phyloP scores from a whole-genome alignment of 306 rosid species.

The Quercus agrifolia region DNA sequence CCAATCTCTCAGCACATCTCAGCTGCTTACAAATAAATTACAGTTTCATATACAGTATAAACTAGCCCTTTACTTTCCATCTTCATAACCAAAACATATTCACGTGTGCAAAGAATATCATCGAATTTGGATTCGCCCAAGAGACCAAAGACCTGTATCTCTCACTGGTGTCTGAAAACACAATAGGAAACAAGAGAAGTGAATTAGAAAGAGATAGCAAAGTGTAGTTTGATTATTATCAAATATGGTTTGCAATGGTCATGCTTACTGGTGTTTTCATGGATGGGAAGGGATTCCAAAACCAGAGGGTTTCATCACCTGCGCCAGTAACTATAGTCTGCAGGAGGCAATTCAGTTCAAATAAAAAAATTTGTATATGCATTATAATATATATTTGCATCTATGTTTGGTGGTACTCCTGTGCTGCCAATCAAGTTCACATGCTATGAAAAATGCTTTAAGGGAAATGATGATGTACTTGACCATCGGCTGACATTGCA shows the following conservation, averaged over 20 bases:
- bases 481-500: conserved; percentile 97
- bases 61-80: not conserved
- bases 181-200: not conserved
- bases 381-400: not conserved
- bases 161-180: conserved; percentile 67
- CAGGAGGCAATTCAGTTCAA: conserved; percentile 4
- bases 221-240: not conserved
- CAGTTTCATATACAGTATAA: conserved; percentile 16
- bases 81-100: not conserved
- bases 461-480: conserved; percentile 41
- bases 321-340: conserved; percentile 97
- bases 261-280: conserved; percentile 74
- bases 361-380: not conserved
- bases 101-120: not conserved
- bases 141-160: conserved; percentile 88
- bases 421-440: not conserved
- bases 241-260: conserved; percentile 3
- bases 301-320: conserved; percentile 90
- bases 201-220: not conserved
- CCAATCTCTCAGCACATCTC: not conserved
- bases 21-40: not conserved
- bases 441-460: not conserved
- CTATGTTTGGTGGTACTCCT: not conserved
- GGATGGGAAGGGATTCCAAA: conserved; percentile 92
- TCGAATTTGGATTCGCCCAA: conserved; percentile 78